Conservation (phyloP, 352 stramenopile genomes). For the Pythium folliculosum region DNA sequence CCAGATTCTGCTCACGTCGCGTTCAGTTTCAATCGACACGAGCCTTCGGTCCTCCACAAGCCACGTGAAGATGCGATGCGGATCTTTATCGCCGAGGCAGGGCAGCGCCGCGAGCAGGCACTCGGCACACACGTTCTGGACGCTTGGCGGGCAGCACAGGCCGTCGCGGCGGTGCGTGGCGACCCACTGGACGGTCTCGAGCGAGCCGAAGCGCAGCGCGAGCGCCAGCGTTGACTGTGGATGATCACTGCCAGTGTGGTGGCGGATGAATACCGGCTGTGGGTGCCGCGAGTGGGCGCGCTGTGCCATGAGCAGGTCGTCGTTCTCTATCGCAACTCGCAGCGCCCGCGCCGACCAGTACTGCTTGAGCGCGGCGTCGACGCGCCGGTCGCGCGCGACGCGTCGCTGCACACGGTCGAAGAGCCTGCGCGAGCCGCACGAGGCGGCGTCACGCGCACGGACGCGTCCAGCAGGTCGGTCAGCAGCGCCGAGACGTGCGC, state of each 20-base stretch:
- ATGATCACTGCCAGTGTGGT: background rate
- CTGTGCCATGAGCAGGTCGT: background rate
- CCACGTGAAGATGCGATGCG: slow-evolving; percentile 7
- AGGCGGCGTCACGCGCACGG: background rate
- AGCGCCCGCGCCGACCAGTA: slow-evolving; percentile 6
- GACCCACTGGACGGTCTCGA: slow-evolving; percentile 4
- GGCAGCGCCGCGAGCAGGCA: slow-evolving; percentile 5
- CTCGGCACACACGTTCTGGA: background rate
- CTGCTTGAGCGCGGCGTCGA: background rate
- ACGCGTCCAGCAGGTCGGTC: slow-evolving; percentile 1
- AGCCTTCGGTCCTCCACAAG: background rate
- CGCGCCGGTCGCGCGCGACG: background rate
- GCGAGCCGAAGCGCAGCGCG: background rate
- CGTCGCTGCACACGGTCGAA: slow-evolving; percentile 10
- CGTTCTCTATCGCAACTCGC: background rate
- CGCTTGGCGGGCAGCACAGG: background rate
- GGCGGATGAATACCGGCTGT: background rate
- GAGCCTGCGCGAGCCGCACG: background rate
- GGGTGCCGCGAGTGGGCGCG: background rate
- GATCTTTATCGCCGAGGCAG: background rate
- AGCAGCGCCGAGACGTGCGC: slow-evolving; percentile 7
- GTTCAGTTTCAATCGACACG: background rate
- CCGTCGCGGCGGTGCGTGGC: background rate
- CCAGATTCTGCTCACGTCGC: slow-evolving; percentile 2
- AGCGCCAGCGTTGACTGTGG: background rate